Evolutionary conservation across 768 basidiomycete genomes (phyloP).

Genomic region (Mycena olivaceomarginata): DNA sequence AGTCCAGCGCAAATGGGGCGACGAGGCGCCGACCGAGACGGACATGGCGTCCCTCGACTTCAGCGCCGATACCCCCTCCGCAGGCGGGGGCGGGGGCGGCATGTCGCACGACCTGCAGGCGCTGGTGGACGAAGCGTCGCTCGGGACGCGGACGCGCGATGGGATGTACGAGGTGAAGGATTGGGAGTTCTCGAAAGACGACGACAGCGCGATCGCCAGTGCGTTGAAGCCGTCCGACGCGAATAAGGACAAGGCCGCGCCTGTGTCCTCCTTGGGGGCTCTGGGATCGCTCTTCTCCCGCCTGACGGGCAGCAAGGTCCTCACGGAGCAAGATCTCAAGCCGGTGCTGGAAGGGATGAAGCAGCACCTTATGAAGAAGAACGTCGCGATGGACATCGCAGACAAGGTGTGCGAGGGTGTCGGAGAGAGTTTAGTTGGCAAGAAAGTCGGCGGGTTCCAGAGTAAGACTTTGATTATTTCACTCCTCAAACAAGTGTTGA

Average conservation of each 20-base stretch:
- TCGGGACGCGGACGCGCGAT: conserved; percentile 86
- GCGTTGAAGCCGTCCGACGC: conserved; percentile 70
- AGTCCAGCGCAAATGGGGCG: conserved; percentile 93
- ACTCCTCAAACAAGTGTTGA: conserved; percentile 31
- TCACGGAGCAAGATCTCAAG: conserved; percentile 88
- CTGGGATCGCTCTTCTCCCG: conserved; percentile 90
- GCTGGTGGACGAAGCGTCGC: conserved; percentile 81
- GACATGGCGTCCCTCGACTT: conserved; percentile 98
- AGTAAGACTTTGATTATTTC: conserved; percentile 68
- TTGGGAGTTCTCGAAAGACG: conserved; percentile 83
- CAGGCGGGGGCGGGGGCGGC: conserved; percentile 47
- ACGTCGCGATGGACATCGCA: conserved; percentile 96
- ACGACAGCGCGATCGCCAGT: conserved; percentile 73
- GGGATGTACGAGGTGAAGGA: conserved; percentile 82
- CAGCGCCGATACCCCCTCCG: conserved; percentile 65
- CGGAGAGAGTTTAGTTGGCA: conserved; percentile 92
- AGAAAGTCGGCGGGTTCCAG: conserved; percentile 93
- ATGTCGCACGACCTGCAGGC: conserved; percentile 72
- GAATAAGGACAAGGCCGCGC: conserved; percentile 53
- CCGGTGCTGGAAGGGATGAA: conserved; percentile 97
- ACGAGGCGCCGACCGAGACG: conserved; percentile 84
- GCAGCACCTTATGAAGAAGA: conserved; percentile 98
- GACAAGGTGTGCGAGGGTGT: conserved; percentile 97
- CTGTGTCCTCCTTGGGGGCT: conserved; percentile 74
- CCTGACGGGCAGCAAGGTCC: conserved; percentile 88